Evolutionary conservation across 371 early-diverging fungal genomes (phyloP).

Genomic region (Circinella minor): DNA sequence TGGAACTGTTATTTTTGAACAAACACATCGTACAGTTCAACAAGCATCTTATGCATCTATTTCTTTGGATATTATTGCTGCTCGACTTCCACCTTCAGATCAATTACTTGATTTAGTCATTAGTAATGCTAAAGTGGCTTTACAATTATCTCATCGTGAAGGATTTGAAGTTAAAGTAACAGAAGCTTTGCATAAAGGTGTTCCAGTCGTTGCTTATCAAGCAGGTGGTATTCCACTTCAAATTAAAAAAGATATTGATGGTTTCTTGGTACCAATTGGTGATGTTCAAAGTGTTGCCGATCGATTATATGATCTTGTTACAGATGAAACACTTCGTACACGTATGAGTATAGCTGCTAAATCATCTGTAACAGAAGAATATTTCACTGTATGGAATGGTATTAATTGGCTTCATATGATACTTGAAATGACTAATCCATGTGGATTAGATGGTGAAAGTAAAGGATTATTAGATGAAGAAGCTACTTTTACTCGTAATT

Average conservation of each 20-base stretch:
- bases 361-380: conserved; percentile 63
- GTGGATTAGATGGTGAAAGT: conserved; percentile 21
- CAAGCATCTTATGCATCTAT: conserved; percentile 53
- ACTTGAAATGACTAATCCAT: conserved; percentile 53
- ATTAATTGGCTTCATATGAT: conserved; percentile 72
- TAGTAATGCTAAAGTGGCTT: conserved; percentile 68
- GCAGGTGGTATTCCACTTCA: conserved; percentile 90
- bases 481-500: conserved; percentile 22
- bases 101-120: conserved; percentile 80
- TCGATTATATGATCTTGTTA: conserved; percentile 28
- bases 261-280: conserved; percentile 71
- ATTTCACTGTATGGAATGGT: conserved; percentile 71
- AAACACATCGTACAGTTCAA: conserved; percentile 53
- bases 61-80: conserved; percentile 63
- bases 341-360: conserved; percentile 53
- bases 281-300: conserved; percentile 67
- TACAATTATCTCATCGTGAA: conserved; percentile 85
- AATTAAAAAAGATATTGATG: conserved; percentile 65
- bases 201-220: conserved; percentile 67
- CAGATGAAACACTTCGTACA: conserved; percentile 35
- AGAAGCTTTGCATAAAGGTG: conserved; percentile 76
- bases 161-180: conserved; percentile 95
- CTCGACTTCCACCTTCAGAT: conserved; percentile 78
- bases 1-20: conserved; percentile 73
- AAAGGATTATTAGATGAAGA: conserved; percentile 27